Base-by-base conservation (phyloP, 2,329 filamentous ascomycete species). In the Remersonia thermophila region DNA sequence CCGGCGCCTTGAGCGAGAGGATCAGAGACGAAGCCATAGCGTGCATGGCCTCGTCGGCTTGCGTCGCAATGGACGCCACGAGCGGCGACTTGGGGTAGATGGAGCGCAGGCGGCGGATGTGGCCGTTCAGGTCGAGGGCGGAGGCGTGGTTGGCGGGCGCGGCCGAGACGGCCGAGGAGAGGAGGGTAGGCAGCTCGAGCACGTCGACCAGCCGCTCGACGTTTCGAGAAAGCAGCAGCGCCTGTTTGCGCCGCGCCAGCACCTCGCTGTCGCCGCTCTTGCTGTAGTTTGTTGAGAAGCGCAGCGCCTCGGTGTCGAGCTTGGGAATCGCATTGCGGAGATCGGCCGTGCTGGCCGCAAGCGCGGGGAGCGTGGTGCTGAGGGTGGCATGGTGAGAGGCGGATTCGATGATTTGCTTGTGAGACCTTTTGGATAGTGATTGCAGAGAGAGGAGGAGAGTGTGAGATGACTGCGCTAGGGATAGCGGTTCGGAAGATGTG, bases 131-230 rank as follows among this genome's bases (percentile, higher is more conserved):
- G 56, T 98, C 91, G 25, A 98, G 67, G 0, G 87, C 87, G 0
- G 85, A 83, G 2, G 86, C 80, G 62, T 95, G 93, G 47, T 85
- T 93, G 41, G 77, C 73, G 3, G 75, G 66, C 3, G 59, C 67
- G 1, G 70, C 61, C 3, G 71, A 71, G 38, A 87, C 80, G 31
- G 87, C 80, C 2, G 87, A 86, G 10, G 83, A 81, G 11, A 98
- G 71, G 25, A 96, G 64, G 0, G 81, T 77, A 1, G 91, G 91
- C 20, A 98, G 71, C 51, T 96, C 89, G 40, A 98, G 74, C 23
- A 96, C 79, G 55, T 95, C 87, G 20, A 86, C 81, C 3, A 96
- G 69, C 37, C 89, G 77, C 55, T 95, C 89, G 18, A 89, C 80
- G 55, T 95, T 96, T 32, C 83, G 73, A 13, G 84, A 75, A 12